A percentile compares a stretch with the other conserved stretches of the same genome.
These are phyloP conservation scores for Neonectria hederae DNA, from an alignment of 2,329 filamentous ascomycete species.

Conservation along the genomic window DNA sequence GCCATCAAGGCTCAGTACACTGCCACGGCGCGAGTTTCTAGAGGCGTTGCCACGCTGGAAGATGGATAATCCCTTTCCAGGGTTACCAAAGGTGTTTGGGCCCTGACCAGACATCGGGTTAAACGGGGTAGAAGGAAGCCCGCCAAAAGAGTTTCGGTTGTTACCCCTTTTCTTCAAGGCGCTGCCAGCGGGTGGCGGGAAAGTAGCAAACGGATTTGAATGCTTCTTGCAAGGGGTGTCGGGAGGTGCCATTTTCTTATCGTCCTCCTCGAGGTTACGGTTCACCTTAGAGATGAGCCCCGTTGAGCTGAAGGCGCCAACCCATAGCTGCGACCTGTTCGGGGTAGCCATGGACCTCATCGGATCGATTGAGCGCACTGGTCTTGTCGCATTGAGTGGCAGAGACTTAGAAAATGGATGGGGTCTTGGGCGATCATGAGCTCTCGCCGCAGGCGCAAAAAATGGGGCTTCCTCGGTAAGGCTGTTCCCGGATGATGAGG, in stretches of 20 bases:
- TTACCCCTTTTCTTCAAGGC: conserved; percentile 71
- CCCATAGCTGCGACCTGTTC: conserved; percentile 64
- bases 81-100: conserved; percentile 61
- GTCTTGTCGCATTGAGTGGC: conserved; percentile 51
- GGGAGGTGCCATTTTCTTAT: conserved; percentile 76
- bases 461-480: conserved; percentile 71
- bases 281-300: conserved; percentile 96
- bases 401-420: conserved; percentile 52
- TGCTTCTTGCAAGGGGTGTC: conserved; percentile 97
- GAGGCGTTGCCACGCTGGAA: conserved; percentile 67
- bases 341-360: conserved; percentile 56
- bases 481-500: conserved; percentile 85
- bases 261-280: conserved; percentile 77
- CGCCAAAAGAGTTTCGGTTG: conserved; percentile 73
- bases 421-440: conserved; percentile 40
- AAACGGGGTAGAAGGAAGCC: conserved; percentile 83
- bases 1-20: conserved; percentile 82
- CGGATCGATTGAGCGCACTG: conserved; percentile 46
- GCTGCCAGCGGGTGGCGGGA: conserved; percentile 67
- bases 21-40: conserved; percentile 64
- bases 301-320: conserved; percentile 91
- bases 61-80: conserved; percentile 70
- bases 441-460: conserved; percentile 44
- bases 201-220: conserved; percentile 73
- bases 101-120: conserved; percentile 63